phyloP scores from a whole-genome alignment of 129 eudicot genomes.

The Flaveria ramosissima region DNA sequence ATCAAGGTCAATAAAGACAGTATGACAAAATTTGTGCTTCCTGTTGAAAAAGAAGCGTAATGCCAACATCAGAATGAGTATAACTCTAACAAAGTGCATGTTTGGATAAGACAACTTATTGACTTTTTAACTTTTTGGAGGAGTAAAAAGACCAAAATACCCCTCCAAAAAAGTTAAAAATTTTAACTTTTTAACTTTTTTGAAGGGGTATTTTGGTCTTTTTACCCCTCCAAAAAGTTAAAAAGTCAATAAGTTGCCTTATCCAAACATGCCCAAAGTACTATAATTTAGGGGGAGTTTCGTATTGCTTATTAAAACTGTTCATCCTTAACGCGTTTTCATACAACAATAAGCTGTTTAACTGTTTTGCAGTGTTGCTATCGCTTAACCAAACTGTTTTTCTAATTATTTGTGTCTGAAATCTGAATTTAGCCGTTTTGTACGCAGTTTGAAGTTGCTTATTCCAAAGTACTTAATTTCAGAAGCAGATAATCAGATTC shows the following conservation, averaged over 20 bases:
- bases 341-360: neutral
- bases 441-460: neutral
- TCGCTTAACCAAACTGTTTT: neutral
- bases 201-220: no score
- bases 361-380: neutral
- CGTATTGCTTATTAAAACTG: neutral
- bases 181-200: no score
- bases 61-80: neutral
- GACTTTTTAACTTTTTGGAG: no score
- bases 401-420: neutral
- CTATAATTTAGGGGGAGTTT: neutral
- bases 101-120: no score
- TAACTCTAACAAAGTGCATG: neutral
- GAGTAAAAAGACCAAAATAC: no score
- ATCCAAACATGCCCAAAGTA: no score
- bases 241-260: no score
- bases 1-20: slow-evolving; percentile 73
- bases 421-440: neutral
- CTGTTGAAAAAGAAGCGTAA: slow-evolving; percentile 41
- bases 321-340: neutral
- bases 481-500: neutral
- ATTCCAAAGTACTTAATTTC: neutral
- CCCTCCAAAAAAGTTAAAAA: no score
- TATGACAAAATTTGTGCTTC: slow-evolving; percentile 93
- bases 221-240: no score